Evolutionary conservation across 805 yeast genomes (phyloP).

Genomic region (Lipomyces sp.): DNA sequence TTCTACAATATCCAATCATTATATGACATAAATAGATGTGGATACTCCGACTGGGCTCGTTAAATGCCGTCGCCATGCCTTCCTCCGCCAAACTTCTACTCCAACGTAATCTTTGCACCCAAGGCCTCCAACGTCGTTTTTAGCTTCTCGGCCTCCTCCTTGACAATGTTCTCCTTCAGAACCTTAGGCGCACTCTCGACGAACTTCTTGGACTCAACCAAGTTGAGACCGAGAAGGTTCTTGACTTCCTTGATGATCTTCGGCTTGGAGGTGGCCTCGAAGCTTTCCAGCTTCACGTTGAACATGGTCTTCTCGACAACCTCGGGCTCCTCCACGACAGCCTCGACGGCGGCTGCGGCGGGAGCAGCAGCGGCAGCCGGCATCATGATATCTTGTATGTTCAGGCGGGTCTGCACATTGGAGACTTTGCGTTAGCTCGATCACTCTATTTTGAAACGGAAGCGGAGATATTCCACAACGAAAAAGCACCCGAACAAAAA

Average conservation of each 20-base stretch:
- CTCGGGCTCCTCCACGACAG: conserved; percentile 69
- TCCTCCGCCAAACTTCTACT: no score
- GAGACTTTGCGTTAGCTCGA: background rate
- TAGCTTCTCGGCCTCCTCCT: conserved; percentile 97
- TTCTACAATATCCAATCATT: no score
- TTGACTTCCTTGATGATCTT: conserved; percentile 97
- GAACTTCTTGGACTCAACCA: conserved; percentile 95
- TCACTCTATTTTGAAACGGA: no score
- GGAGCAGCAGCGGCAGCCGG: conserved; percentile 59
- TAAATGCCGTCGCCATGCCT: no score
- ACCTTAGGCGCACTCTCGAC: conserved; percentile 97
- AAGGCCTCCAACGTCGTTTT: conserved; percentile 87
- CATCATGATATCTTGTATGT: conserved; percentile 89
- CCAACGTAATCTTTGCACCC: conserved; percentile 90
- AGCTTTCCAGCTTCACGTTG: conserved; percentile 84
- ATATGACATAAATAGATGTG: no score
- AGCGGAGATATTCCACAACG: no score
- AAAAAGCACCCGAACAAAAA: no score
- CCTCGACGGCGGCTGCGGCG: conserved; percentile 65
- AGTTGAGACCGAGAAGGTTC: conserved; percentile 80
- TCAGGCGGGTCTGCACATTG: conserved; percentile 53
- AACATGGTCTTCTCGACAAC: conserved; percentile 87
- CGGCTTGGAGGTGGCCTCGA: conserved; percentile 93
- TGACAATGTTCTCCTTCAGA: conserved; percentile 90
- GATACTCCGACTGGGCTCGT: no score